phyloP scores from a whole-genome alignment of 2,329 filamentous ascomycete genomes.

The Cryphonectria japonica region DNA sequence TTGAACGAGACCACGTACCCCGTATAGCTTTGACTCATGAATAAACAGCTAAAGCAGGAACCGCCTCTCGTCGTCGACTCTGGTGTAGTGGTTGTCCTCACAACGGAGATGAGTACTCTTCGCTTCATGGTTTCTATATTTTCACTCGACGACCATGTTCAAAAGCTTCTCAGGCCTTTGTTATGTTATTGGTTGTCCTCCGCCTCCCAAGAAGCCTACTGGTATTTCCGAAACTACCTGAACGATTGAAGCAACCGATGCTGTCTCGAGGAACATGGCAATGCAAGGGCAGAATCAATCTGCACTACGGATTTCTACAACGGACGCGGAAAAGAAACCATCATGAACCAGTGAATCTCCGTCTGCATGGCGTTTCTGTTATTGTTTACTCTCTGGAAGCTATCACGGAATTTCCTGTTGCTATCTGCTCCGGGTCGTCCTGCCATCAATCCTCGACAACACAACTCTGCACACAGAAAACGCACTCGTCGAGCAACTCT shows the following conservation, averaged over 20 bases:
- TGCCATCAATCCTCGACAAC: neutral
- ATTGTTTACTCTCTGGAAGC: neutral
- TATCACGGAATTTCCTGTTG: neutral
- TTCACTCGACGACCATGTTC: neutral
- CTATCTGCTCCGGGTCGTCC: neutral
- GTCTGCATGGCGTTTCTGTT: neutral
- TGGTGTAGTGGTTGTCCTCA: neutral
- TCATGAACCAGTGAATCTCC: neutral
- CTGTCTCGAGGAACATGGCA: neutral
- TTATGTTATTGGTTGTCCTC: too few relatives aligned
- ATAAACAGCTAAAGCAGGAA: neutral
- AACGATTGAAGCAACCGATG: neutral
- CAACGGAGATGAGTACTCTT: neutral
- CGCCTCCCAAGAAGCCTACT: neutral
- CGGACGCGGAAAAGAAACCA: neutral
- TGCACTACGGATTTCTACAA: neutral
- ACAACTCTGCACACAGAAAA: neutral
- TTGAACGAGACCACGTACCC: neutral
- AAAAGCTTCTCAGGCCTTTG: neutral
- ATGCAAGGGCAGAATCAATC: neutral
- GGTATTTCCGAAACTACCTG: too few relatives aligned
- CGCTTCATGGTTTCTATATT: neutral
- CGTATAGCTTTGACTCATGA: neutral
- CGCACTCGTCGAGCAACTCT: neutral
- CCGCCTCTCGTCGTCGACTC: neutral